Percentiles rank a stretch among this genome's conserved stretches.
phyloP scores from a whole-genome alignment of 148 eudicot genomes.

The Beta vulgaris region DNA sequence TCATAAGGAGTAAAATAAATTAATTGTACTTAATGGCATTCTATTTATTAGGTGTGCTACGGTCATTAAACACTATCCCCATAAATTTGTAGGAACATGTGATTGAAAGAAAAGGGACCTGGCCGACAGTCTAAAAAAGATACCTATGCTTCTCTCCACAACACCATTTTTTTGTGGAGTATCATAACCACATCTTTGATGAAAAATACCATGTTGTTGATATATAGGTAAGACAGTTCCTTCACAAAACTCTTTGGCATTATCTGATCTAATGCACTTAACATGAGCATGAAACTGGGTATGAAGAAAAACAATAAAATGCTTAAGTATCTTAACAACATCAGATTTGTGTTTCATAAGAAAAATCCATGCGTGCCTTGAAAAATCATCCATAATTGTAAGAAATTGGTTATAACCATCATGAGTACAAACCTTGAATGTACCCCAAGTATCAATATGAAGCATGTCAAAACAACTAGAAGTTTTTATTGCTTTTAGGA shows the following conservation, averaged over 20 bases:
- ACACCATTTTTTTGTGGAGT: too few species aligned
- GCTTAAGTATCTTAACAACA: too few species aligned
- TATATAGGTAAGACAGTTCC: too few species aligned
- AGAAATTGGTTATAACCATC: too few species aligned
- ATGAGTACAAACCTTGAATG: too few species aligned
- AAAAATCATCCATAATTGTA: neutral
- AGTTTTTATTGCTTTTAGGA: neutral
- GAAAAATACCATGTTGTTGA: too few species aligned
- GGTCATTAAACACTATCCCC: neutral
- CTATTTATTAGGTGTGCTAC: neutral
- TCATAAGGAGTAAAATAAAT: neutral
- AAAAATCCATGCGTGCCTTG: neutral
- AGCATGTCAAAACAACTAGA: neutral
- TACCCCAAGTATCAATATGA: neutral
- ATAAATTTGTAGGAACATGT: too few species aligned
- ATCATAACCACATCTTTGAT: too few species aligned
- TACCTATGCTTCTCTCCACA: too few species aligned
- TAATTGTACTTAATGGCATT: neutral
- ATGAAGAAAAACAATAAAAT: too few species aligned
- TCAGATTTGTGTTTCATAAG: neutral
- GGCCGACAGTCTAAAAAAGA: too few species aligned
- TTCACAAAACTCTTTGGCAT: neutral
- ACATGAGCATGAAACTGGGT: neutral
- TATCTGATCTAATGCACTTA: neutral
- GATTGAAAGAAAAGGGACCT: too few species aligned